Conservation (phyloP, 2,329 filamentous ascomycete species). For the Aspergillus hiratsukae region DNA sequence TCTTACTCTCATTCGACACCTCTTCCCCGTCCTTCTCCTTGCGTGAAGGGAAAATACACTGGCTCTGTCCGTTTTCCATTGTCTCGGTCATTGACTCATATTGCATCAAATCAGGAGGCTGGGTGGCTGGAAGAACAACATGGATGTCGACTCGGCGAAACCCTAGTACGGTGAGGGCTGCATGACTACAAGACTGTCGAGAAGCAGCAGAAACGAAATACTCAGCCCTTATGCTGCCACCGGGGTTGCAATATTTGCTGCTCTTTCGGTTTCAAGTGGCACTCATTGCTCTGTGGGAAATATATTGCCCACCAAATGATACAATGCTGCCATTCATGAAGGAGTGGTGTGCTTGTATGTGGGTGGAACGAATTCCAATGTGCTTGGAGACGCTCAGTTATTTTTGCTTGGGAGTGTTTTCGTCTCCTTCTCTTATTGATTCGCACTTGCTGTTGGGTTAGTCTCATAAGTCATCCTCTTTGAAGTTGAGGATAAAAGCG, state of each 20-base stretch:
- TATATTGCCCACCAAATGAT: not conserved
- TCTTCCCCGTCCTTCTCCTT: not conserved
- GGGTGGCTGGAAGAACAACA: conserved; percentile 20
- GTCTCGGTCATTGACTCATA: not conserved
- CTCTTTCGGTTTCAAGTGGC: not conserved
- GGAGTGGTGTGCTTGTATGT: not conserved
- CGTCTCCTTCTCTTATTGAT: conserved; percentile 1
- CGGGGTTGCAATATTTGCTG: not conserved
- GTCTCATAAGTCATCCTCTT: not conserved
- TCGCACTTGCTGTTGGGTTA: conserved; percentile 9
- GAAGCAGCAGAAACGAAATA: not conserved
- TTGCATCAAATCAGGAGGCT: conserved; percentile 16
- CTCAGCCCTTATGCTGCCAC: not conserved
- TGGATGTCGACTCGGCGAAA: conserved; percentile 7
- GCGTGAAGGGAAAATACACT: not conserved
- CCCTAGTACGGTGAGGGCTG: conserved; percentile 5
- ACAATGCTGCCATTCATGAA: not conserved
- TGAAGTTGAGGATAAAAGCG: not conserved
- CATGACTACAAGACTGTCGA: conserved; percentile 10
- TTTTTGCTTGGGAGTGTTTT: conserved; percentile 1
- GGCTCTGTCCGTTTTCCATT: not conserved
- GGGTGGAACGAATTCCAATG: not conserved
- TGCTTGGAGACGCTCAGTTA: not conserved
- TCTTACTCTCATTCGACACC: not conserved
- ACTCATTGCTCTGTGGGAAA: not conserved